Percentiles rank a stretch among this genome's conserved stretches.
Evolutionary conservation across 768 basidiomycete species (phyloP).

Genomic region (Tulasnella sp.): DNA sequence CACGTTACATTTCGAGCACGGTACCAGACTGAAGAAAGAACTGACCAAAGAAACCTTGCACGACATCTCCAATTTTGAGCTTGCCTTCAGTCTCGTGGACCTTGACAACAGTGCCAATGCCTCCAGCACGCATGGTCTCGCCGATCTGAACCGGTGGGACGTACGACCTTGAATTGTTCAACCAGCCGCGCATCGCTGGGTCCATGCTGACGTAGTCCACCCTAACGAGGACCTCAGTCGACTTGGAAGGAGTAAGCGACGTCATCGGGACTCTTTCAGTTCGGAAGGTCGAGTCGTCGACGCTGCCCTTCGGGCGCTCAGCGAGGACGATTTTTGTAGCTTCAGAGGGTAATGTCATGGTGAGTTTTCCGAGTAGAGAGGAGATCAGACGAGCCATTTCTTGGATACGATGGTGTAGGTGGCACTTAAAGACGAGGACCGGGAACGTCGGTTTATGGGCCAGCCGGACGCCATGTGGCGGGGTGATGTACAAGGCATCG

Average conservation of each 20-base stretch:
- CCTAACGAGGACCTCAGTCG: conserved; percentile 59
- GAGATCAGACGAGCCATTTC: background rate
- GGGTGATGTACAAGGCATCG: background rate
- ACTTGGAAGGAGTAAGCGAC: conserved; percentile 23
- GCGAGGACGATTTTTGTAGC: conserved; percentile 57
- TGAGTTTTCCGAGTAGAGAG: conserved; percentile 12
- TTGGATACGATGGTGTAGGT: background rate
- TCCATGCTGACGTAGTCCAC: conserved; percentile 78
- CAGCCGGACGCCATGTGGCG: background rate
- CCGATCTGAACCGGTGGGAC: conserved; percentile 52
- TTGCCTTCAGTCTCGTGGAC: background rate
- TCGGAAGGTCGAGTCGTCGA: conserved; percentile 68
- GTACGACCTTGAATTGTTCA: conserved; percentile 56
- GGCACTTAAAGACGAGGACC: background rate
- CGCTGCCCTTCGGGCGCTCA: conserved; percentile 63
- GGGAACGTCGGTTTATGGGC: background rate
- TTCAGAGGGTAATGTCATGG: conserved; percentile 29
- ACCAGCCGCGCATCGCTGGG: conserved; percentile 83
- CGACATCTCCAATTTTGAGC: conserved; percentile 65
- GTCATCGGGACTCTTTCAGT: conserved; percentile 37
- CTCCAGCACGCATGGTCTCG: conserved; percentile 68
- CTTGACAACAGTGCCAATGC: conserved; percentile 54
- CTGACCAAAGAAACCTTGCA: conserved; percentile 60
- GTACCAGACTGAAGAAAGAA: conserved; percentile 21
- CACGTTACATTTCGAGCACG: background rate